These are phyloP conservation scores for Colletotrichum chlorophyti DNA, from an alignment of 2,329 filamentous ascomycete species.

Conservation along the genomic window DNA sequence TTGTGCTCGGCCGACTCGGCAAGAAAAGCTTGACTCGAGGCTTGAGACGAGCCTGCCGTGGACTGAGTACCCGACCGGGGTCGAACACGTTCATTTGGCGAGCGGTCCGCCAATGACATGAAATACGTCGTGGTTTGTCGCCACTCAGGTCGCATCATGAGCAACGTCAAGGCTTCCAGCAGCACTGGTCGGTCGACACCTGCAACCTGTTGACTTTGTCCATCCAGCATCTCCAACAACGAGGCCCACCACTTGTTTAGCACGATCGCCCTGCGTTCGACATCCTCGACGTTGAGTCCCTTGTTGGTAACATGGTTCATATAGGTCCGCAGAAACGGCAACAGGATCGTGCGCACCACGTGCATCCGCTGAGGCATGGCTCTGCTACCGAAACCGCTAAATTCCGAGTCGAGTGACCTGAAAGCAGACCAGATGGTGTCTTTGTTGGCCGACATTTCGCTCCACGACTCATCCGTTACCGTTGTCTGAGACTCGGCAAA, in stretches of 20 bases:
- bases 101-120: conserved; percentile 65
- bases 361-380: conserved; percentile 76
- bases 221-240: conserved; percentile 81
- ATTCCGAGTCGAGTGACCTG: conserved; percentile 58
- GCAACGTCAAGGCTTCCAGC: conserved; percentile 77
- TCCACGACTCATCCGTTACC: conserved; percentile 52
- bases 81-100: conserved; percentile 51
- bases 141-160: conserved; percentile 93
- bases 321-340: conserved; percentile 80
- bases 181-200: conserved; percentile 84
- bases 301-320: conserved; percentile 70
- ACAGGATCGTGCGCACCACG: conserved; percentile 72
- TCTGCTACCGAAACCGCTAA: conserved; percentile 70
- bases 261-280: conserved; percentile 80
- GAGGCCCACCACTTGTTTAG: conserved; percentile 92
- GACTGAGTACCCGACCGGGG: conserved; percentile 56
- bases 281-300: conserved; percentile 75
- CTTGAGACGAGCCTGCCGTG: conserved; percentile 64
- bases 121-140: conserved; percentile 74
- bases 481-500: conserved; percentile 45
- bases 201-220: conserved; percentile 71
- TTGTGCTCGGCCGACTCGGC: conserved; percentile 83
- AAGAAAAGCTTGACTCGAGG: conserved; percentile 68
- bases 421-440: conserved; percentile 64
- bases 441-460: conserved; percentile 51